Base-by-base conservation (phyloP, 306 rosid species). In the Corylus americana region DNA sequence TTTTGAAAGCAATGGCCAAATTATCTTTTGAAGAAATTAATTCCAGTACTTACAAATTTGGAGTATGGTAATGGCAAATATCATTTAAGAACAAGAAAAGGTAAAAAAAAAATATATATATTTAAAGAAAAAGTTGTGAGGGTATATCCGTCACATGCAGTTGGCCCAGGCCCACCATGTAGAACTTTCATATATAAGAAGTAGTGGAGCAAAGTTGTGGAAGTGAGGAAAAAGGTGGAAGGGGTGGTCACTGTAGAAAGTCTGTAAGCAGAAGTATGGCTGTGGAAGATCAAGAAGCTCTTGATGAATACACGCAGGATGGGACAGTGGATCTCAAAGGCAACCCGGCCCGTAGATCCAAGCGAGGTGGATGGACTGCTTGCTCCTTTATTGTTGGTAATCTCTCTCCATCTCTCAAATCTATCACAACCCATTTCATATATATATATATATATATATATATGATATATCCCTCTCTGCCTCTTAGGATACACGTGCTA, bases 251-350 rank as follows among this genome's bases (percentile, higher is more conserved):
- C 61, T 55, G 25, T 5, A 42, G 35, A 42, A n/a, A n/a, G 11
- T 55, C 27, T 4, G 20, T 4, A 14, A 48, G 74, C 16, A 71
- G 45, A 20, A 20, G 39, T 47, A 90, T 85, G 87, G 90, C 78
- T 47, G 76, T 48, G 58, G 93, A 91, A 86, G 91, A 83, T 31
- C 35, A 91, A 86, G 91, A 83, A 25, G 92, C 35, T 0, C 31
- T n/a, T 5, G 82, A 85, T 29, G 74, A 76, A 27, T 88, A 88
- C 78, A 92, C 97, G n/a, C 77, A 92, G 82, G 98, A 94, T 72
- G 97, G 98, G 31, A 94, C 93, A 0, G 97, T 94, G 48, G 89
- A 82, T 86, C 96, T 94, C 12, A 89, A 84, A 58, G 97, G 97
- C n/a, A 92, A 90, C 71, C 97, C 93, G 9, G 82, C 85, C 71